A percentile compares a stretch with the other conserved stretches of the same genome.
Evolutionary conservation across 352 stramenopile genomes (phyloP).

Genomic region (Phytophthora vignae): DNA sequence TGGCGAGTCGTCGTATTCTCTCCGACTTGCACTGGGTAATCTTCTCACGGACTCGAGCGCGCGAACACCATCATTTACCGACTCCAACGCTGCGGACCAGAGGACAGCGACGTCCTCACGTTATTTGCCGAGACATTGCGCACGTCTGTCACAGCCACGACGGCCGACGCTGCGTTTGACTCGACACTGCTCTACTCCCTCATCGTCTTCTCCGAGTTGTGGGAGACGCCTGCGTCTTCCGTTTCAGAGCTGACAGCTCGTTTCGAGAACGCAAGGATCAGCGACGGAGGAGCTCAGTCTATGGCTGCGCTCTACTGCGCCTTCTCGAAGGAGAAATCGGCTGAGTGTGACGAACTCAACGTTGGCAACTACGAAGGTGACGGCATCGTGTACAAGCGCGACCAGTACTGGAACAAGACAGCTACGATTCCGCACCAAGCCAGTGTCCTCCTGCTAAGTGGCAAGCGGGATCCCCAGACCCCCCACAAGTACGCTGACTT

Average conservation of each 20-base stretch:
- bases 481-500: conserved; percentile 48
- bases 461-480: conserved; percentile 31
- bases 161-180: conserved; percentile 22
- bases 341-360: no score
- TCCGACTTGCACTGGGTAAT: conserved; percentile 26
- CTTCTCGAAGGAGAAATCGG: conserved; percentile 21
- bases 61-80: conserved; percentile 33
- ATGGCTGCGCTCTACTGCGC: conserved; percentile 49
- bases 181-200: conserved; percentile 52
- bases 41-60: conserved; percentile 31
- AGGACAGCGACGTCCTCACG: conserved; percentile 29
- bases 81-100: conserved; percentile 32
- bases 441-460: no score
- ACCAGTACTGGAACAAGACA: conserved; percentile 29
- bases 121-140: neutral
- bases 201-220: conserved; percentile 54
- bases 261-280: conserved; percentile 25
- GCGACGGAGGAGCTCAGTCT: conserved; percentile 9
- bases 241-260: neutral
- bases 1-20: conserved; percentile 16
- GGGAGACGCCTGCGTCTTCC: conserved; percentile 35
- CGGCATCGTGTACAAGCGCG: no score
- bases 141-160: no score
- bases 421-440: conserved; percentile 1
- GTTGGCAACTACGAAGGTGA: no score